Conservation (phyloP, 1,284 basidiomycete species). For the Phaffia rhodozyma region DNA sequence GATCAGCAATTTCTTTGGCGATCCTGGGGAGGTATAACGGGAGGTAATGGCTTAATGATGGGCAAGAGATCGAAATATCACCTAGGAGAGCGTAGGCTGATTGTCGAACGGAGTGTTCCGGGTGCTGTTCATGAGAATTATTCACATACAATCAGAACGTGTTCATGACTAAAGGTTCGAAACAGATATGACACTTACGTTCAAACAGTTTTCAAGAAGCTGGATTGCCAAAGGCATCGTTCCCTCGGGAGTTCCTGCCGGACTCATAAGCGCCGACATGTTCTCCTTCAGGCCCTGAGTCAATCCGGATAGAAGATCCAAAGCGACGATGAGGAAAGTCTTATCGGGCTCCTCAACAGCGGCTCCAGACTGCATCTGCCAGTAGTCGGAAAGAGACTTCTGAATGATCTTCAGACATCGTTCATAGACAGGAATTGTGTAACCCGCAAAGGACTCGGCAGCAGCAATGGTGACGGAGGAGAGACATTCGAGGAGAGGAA, state of each 20-base stretch:
- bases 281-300: slow-evolving; percentile 82
- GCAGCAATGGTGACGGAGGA: slow-evolving; percentile 96
- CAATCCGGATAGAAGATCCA: slow-evolving; percentile 89
- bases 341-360: slow-evolving; percentile 71
- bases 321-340: slow-evolving; percentile 90
- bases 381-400: slow-evolving; percentile 65
- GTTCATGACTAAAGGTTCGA: not conserved
- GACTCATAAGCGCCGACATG: slow-evolving; percentile 55
- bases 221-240: slow-evolving; percentile 64
- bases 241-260: slow-evolving; percentile 27
- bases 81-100: slow-evolving; percentile 95
- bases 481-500: slow-evolving; percentile 92
- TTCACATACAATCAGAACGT: not conserved
- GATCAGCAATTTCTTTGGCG: slow-evolving; percentile 77
- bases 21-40: slow-evolving; percentile 80
- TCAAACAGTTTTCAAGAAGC: slow-evolving; percentile 71
- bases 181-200: slow-evolving; percentile 34
- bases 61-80: slow-evolving; percentile 91
- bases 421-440: slow-evolving; percentile 84
- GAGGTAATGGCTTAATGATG: slow-evolving; percentile 74
- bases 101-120: slow-evolving; percentile 87
- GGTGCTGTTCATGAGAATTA: slow-evolving; percentile 44
- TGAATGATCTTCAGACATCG: slow-evolving; percentile 82
- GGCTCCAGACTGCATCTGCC: slow-evolving; percentile 41
- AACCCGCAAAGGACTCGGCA: slow-evolving; percentile 77